These are phyloP conservation scores for Sclerotinia sclerotiorum DNA, from an alignment of 2,329 filamentous ascomycete species.

Conservation along the genomic window DNA sequence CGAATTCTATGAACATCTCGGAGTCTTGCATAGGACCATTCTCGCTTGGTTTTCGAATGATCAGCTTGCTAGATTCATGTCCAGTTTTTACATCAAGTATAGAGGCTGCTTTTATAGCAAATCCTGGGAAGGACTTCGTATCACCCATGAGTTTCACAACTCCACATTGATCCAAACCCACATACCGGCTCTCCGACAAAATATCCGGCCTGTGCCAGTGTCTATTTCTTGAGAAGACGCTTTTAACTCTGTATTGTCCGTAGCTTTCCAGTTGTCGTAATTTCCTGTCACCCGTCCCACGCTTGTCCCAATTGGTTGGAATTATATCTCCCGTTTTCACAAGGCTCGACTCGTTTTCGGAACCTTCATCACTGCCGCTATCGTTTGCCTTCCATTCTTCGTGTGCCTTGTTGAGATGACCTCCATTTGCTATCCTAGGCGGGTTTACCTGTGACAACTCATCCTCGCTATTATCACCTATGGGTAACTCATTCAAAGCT, in stretches of 20 bases:
- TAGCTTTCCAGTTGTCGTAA: not conserved
- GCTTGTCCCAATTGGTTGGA: not conserved
- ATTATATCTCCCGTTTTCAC: constrained; percentile 11
- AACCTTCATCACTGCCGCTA: not conserved
- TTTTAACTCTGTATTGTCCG: not conserved
- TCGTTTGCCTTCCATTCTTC: not conserved
- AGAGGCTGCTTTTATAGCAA: not conserved
- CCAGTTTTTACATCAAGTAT: not conserved
- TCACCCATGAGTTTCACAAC: not conserved
- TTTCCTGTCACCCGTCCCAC: not conserved
- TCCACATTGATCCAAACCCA: not conserved
- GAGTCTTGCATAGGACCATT: not conserved
- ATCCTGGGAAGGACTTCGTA: not conserved
- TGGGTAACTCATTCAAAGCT: not conserved
- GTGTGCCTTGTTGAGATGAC: not conserved
- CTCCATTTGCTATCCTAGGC: not conserved
- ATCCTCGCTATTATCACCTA: constrained; percentile 9
- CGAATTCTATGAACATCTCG: not conserved
- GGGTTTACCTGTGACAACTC: constrained; percentile 2
- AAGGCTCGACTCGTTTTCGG: not conserved
- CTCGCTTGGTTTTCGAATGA: not conserved
- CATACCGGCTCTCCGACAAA: not conserved
- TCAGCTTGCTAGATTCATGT: not conserved
- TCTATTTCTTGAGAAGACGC: not conserved
- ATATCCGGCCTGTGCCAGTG: not conserved